Evolutionary conservation across 2,329 filamentous ascomycete genomes (phyloP).

Genomic region (Aspergillus ochraceus): DNA sequence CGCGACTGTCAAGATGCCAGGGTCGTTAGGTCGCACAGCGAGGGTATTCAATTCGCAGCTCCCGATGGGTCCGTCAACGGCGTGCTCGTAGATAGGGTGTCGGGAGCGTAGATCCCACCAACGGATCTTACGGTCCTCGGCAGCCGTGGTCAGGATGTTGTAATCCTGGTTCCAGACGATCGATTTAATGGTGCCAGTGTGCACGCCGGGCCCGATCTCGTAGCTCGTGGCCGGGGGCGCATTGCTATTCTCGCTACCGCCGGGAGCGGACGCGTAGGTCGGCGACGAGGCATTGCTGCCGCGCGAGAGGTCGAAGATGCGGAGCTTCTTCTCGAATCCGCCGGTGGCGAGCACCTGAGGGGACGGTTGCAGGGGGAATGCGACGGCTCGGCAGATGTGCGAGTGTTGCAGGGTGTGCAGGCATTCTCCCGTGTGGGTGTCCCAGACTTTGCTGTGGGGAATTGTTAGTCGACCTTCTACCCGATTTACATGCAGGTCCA

Average conservation of each 20-base stretch:
- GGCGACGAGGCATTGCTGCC: conserved; percentile 45
- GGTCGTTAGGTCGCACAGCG: conserved; percentile 59
- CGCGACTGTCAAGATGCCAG: conserved; percentile 80
- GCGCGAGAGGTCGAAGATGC: conserved; percentile 82
- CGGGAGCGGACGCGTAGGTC: conserved; percentile 33
- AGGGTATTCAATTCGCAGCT: conserved; percentile 85
- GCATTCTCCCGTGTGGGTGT: conserved; percentile 89
- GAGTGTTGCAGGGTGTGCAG: conserved; percentile 85
- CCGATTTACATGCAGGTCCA: not conserved
- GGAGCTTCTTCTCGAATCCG: conserved; percentile 93
- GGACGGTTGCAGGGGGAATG: conserved; percentile 78
- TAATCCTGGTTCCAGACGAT: conserved; percentile 92
- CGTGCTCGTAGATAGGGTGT: conserved; percentile 71
- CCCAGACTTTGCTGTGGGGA: conserved; percentile 82
- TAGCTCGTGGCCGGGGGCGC: conserved; percentile 64
- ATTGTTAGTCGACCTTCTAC: conserved; percentile 1
- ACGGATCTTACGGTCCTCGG: conserved; percentile 83
- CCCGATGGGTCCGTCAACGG: conserved; percentile 80
- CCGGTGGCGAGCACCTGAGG: conserved; percentile 86
- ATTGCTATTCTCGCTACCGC: conserved; percentile 31
- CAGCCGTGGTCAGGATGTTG: conserved; percentile 85
- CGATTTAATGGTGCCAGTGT: conserved; percentile 88
- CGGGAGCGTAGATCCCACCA: conserved; percentile 90
- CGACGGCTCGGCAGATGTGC: conserved; percentile 92
- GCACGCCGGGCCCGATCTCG: conserved; percentile 82